These are phyloP conservation scores for Fusarium sterilihyphosum DNA, from an alignment of 2,329 filamentous ascomycete genomes.

Conservation along the genomic window DNA sequence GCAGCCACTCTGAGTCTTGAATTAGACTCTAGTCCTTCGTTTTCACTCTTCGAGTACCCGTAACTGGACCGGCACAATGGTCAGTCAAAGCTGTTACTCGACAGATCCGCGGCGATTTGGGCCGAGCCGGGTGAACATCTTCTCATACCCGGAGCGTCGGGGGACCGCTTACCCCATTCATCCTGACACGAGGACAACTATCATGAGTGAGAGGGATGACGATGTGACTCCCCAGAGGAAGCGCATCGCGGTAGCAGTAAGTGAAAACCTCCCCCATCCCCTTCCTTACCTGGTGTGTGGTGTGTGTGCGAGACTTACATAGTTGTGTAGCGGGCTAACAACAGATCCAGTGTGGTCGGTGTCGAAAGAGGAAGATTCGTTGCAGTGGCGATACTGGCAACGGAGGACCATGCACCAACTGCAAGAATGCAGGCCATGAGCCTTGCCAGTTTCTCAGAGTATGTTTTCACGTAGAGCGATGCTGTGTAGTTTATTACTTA, in stretches of 20 bases:
- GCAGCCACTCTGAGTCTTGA: neutral
- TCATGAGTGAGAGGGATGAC: slow-evolving; percentile 48
- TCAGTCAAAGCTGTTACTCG: slow-evolving; percentile 33
- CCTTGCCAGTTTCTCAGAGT: slow-evolving; percentile 86
- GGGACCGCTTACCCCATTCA: slow-evolving; percentile 25
- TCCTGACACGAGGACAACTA: slow-evolving; percentile 27
- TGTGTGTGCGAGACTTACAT: slow-evolving; percentile 40
- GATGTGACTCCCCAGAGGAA: slow-evolving; percentile 61
- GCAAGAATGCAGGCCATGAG: slow-evolving; percentile 76
- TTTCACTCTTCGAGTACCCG: neutral
- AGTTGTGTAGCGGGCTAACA: slow-evolving; percentile 35
- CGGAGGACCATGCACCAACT: slow-evolving; percentile 84
- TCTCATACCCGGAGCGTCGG: slow-evolving; percentile 39
- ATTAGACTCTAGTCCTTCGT: neutral
- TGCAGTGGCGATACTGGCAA: slow-evolving; percentile 87
- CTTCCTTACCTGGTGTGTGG: slow-evolving; percentile 36
- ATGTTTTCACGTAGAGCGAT: slow-evolving; percentile 42
- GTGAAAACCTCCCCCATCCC: slow-evolving; percentile 39
- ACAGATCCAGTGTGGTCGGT: slow-evolving; percentile 78
- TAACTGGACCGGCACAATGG: slow-evolving; percentile 23
- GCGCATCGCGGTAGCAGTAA: slow-evolving; percentile 68
- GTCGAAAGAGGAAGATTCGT: slow-evolving; percentile 92
- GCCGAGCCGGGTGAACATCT: slow-evolving; percentile 19
- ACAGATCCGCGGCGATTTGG: slow-evolving; percentile 32
- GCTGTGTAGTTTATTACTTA: neutral